phyloP scores from a whole-genome alignment of 2,329 filamentous ascomycete species.

The Gliomastix tumulicola region DNA sequence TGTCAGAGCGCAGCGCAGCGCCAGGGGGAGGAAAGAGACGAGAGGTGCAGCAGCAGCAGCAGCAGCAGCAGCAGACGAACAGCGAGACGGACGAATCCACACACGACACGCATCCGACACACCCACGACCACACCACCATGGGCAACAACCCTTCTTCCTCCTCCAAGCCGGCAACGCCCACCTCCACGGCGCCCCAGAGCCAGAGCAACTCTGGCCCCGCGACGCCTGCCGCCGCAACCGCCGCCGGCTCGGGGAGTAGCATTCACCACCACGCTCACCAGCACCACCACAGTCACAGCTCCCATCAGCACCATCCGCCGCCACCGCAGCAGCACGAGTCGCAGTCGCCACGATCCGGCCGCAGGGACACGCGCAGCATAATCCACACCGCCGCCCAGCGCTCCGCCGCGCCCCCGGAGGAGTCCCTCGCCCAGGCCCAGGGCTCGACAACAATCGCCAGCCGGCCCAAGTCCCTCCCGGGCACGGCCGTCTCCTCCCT shows the following conservation, averaged over 20 bases:
- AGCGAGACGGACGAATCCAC: no score
- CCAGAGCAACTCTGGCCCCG: not conserved
- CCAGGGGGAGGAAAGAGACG: no score
- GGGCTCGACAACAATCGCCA: constrained; percentile 45
- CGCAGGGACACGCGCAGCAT: constrained; percentile 40
- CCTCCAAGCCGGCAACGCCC: constrained; percentile 22
- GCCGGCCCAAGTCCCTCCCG: constrained; percentile 37
- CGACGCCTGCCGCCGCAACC: not conserved
- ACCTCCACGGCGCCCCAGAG: constrained; percentile 7
- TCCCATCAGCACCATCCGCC: no score
- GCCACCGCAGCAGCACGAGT: no score
- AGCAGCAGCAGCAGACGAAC: no score
- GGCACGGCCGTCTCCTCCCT: constrained; percentile 41
- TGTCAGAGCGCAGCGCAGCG: no score
- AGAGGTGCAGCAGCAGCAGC: no score
- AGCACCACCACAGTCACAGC: no score
- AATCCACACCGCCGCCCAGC: constrained; percentile 47
- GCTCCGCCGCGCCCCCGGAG: constrained; percentile 54
- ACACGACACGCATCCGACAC: no score
- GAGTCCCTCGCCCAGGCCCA: constrained; percentile 54
- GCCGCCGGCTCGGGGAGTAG: no score
- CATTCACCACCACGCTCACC: no score
- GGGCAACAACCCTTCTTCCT: constrained; percentile 26
- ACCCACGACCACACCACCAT: constrained; percentile 14
- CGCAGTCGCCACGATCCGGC: constrained; percentile 6